Evolutionary conservation across 768 basidiomycete species (phyloP), one percentile per base, ranked within the genome.

Genomic region (Daedalea quercina): DNA sequence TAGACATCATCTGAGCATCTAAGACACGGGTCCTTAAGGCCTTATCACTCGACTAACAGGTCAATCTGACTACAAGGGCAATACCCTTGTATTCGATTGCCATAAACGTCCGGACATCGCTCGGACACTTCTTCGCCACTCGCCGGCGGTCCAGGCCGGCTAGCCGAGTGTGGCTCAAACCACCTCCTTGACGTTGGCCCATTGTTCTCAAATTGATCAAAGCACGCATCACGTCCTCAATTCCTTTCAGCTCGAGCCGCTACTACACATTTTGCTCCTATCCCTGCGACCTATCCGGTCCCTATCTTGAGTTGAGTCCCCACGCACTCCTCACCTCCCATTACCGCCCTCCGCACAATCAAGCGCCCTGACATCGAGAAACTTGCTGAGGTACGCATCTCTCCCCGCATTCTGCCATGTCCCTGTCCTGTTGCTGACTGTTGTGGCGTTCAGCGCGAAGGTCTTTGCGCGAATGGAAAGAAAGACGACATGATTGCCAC

Each of bases 401-500:
- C 24, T 19, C 9, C 13, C 12, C 37, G 3, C 41, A n/a, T 6
- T 17, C 20, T 2, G 51, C 35, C 25, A 20, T 19, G 22, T 53
- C n/a, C 19, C 23, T 46, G 1, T 20, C 26, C 28, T 6, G 28
- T 11, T 31, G 11, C 6, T 31, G 28, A 31, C 28, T 31, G 6
- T 35, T 28, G 22, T 9, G 19, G 9, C 13, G 15, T 51, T 45
- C 44, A 69, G 67, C 51, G 54, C 57, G 61, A 69, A 52, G 42
- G 53, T 12, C 33, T 68, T 19, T 58, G 58, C n/a, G 66, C 64
- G 0, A 52, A 62, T 17, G 64, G 57, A 2, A 66, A 65, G 55
- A 66, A 58, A 0, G 67, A 62, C 52, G 60, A 60, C 3, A 69
- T 66, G 22, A 63, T 67, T 40, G 53, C 54, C 34, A 53, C 60